Conservation (phyloP, 257 asterid genomes). For the Cordia subcordata region DNA sequence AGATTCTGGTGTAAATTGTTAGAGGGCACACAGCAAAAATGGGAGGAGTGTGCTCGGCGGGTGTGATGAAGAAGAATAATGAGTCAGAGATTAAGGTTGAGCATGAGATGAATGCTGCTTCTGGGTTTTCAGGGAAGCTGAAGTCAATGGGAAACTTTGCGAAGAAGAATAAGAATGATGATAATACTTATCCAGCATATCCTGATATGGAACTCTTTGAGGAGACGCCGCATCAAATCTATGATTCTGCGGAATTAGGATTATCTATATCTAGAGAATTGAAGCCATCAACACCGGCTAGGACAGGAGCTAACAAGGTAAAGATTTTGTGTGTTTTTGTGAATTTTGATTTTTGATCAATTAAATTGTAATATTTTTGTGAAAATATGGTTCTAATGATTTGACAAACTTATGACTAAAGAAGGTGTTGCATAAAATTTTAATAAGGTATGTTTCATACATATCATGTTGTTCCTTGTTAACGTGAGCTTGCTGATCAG, state of each 20-base stretch:
- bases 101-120: constrained; percentile 31
- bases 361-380: neutral
- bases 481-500: no score
- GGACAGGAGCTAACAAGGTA: constrained; percentile 65
- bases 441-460: no score
- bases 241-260: constrained; percentile 73
- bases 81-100: constrained; percentile 32
- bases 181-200: constrained; percentile 37
- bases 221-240: constrained; percentile 43
- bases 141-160: constrained; percentile 43
- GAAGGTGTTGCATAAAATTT: no score
- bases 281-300: constrained; percentile 66
- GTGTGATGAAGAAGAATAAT: constrained; percentile 45
- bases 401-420: no score
- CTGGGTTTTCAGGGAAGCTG: constrained; percentile 77
- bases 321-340: neutral
- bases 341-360: neutral
- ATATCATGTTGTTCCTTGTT: no score
- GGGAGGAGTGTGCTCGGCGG: constrained; percentile 94
- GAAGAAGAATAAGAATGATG: constrained; percentile 38
- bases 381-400: neutral
- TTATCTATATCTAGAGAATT: constrained; percentile 61
- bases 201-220: constrained; percentile 50
- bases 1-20: neutral
- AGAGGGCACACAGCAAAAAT: constrained; percentile 30